Evolutionary conservation across 2,329 filamentous ascomycete genomes (phyloP).

Genomic region (Mollisia scopiformis): DNA sequence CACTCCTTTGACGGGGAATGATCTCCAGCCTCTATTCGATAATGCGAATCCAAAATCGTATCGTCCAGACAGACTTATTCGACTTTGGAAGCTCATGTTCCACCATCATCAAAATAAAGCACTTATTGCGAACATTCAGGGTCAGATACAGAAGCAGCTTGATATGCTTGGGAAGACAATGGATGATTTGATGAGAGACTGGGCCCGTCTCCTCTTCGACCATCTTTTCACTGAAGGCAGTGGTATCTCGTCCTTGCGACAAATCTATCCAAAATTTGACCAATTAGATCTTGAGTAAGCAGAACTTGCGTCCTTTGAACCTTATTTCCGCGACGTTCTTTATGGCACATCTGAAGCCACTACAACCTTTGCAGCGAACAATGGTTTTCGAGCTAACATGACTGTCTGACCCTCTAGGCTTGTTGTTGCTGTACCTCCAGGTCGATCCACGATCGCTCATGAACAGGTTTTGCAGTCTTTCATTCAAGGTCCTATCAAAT

Average conservation of each 20-base stretch:
- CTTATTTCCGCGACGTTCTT: too few species aligned
- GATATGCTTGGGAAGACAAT: background rate
- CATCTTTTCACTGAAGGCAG: background rate
- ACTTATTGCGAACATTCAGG: constrained; percentile 2
- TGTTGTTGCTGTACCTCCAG: constrained; percentile 21
- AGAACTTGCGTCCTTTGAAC: too few species aligned
- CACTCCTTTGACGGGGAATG: constrained; percentile 2
- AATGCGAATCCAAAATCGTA: background rate
- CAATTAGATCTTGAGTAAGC: constrained; percentile 10
- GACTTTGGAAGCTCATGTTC: constrained; percentile 11
- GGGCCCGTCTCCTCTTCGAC: background rate
- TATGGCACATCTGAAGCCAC: too few species aligned
- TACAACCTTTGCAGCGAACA: too few species aligned
- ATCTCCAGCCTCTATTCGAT: background rate
- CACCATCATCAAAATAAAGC: constrained; percentile 9
- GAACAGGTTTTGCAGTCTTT: constrained; percentile 16
- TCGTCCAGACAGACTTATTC: background rate
- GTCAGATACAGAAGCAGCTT: constrained; percentile 1
- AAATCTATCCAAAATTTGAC: constrained; percentile 3
- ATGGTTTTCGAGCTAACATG: too few species aligned
- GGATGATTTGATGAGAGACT: constrained; percentile 9
- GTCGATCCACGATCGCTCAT: constrained; percentile 16
- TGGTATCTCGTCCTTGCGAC: background rate
- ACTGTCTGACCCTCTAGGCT: too few species aligned
- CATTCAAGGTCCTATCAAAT: constrained; percentile 10